These are phyloP conservation scores for Boletus rex-veris DNA, from an alignment of 768 basidiomycete genomes.

Conservation along the genomic window DNA sequence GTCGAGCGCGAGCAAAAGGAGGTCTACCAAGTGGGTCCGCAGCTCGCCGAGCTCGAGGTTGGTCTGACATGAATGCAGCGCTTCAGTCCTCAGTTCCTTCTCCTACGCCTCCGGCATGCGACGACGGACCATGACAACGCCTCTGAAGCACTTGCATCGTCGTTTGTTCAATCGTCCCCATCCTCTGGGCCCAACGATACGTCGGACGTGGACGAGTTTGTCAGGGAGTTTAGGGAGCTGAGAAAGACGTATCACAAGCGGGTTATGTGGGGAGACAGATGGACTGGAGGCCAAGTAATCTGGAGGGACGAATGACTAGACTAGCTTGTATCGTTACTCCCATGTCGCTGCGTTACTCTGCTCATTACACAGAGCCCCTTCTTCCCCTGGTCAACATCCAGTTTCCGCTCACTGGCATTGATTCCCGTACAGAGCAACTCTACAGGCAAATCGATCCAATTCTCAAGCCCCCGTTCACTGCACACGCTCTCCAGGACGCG, in stretches of 20 bases:
- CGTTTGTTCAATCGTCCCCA: constrained; percentile 68
- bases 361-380: constrained; percentile 28
- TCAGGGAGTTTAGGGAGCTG: constrained; percentile 81
- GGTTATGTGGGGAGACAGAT: constrained; percentile 84
- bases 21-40: constrained; percentile 69
- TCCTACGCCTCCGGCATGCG: constrained; percentile 83
- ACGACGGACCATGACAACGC: constrained; percentile 87
- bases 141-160: constrained; percentile 80
- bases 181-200: constrained; percentile 26
- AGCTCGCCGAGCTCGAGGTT: background rate
- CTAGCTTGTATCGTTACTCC: constrained; percentile 5
- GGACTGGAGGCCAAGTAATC: constrained; percentile 78
- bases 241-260: constrained; percentile 93
- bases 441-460: constrained; percentile 15
- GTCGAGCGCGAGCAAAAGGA: constrained; percentile 86
- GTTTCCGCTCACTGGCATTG: constrained; percentile 5
- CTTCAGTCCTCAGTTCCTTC: constrained; percentile 81
- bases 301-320: constrained; percentile 64
- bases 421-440: constrained; percentile 7
- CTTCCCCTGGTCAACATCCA: constrained; percentile 15
- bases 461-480: constrained; percentile 21
- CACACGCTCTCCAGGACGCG: constrained; percentile 15
- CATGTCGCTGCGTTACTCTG: constrained; percentile 21
- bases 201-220: constrained; percentile 77
- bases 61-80: constrained; percentile 47